Conservation (phyloP, 176 grass and related monocot genomes). For the Bolboschoenus planiculmis region DNA sequence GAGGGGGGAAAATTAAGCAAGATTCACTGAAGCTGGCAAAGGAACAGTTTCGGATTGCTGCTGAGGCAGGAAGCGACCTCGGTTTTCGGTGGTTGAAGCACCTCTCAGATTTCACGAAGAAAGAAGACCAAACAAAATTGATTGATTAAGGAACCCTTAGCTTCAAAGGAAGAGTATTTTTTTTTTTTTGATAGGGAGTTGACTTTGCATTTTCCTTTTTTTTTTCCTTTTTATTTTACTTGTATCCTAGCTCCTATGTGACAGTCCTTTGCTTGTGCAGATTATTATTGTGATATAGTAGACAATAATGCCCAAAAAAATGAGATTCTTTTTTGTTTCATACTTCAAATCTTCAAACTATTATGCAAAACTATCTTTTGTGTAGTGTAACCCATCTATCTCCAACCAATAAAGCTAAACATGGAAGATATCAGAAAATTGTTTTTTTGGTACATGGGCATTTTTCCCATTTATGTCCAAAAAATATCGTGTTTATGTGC, state of each 20-base stretch:
- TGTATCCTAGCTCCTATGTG: background rate
- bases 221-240: background rate
- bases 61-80: slow-evolving; percentile 55
- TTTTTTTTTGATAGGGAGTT: background rate
- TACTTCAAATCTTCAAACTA: background rate
- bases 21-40: slow-evolving; percentile 59
- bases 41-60: slow-evolving; percentile 75
- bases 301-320: background rate
- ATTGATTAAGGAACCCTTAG: slow-evolving; percentile 19
- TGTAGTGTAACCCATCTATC: background rate
- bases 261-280: background rate
- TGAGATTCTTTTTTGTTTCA: background rate
- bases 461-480: too few relatives aligned
- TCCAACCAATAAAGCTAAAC: background rate
- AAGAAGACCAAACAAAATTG: slow-evolving; percentile 32
- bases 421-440: too few relatives aligned
- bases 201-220: background rate
- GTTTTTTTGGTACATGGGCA: too few relatives aligned
- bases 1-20: slow-evolving; percentile 16
- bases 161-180: background rate
- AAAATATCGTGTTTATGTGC: too few relatives aligned
- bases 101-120: slow-evolving; percentile 46
- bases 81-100: slow-evolving; percentile 81
- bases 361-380: background rate
- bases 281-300: background rate